Conservation (phyloP, 306 rosid genomes). For the Psophocarpus tetragonolobus region DNA sequence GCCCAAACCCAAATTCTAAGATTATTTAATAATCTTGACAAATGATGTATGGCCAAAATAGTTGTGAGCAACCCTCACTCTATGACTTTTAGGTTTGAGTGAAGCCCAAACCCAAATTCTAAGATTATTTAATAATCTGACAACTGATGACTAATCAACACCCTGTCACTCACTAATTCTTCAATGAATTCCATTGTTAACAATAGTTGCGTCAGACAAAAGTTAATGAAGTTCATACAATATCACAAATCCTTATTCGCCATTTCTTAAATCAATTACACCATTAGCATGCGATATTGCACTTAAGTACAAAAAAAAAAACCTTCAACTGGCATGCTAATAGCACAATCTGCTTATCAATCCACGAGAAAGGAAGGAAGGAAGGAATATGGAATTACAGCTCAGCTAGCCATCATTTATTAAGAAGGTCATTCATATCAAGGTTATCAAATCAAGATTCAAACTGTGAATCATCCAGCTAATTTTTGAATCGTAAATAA, state of each 20-base stretch:
- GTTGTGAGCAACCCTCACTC: neutral
- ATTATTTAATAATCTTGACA: no score
- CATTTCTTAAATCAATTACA: no score
- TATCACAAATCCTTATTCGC: constrained; percentile 2
- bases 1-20: no score
- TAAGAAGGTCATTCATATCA: neutral
- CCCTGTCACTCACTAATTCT: constrained; percentile 4
- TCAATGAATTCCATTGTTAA: constrained; percentile 27
- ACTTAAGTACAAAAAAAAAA: neutral
- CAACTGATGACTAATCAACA: constrained; percentile 6
- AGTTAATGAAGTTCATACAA: constrained; percentile 2
- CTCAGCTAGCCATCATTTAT: neutral
- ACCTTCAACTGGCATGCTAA: no score
- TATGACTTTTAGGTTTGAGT: neutral
- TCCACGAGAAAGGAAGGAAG: neutral
- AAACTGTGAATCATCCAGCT: no score
- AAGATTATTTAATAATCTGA: constrained; percentile 21
- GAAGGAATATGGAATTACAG: neutral
- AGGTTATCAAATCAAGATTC: neutral
- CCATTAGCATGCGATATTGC: no score
- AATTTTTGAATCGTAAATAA: no score
- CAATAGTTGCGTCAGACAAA: constrained; percentile 22
- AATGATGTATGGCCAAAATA: no score
- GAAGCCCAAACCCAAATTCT: neutral
- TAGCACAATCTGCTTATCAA: constrained; percentile 26